Base-by-base conservation (phyloP, 768 basidiomycete genomes). In the Phaffia tasmanica region DNA sequence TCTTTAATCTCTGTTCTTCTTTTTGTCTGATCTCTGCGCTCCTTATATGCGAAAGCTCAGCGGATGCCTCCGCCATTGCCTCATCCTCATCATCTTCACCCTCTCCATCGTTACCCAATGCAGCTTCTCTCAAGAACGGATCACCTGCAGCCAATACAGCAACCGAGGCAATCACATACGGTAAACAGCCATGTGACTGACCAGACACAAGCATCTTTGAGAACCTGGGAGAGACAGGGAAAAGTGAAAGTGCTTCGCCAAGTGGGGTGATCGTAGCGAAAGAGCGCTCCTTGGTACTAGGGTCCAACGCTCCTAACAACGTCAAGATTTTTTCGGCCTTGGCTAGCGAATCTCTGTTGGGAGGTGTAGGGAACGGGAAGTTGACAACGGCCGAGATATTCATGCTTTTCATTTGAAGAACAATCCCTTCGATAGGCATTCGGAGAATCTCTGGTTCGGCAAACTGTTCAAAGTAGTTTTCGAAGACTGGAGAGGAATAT, bases 401-500 rank as follows among this genome's bases (percentile, higher is more conserved):
- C 92, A 99, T 97, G 75, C 85, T 86, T 80, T 99, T 99, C 94
- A 99, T 97, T 76, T 97, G 93, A 42, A 98, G 80, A 11, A 98
- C 88, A 27, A 98, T 86, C 1, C 92, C 93, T 72, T 98, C 95
- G 71, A 98, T 94, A 0, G 95, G 93, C 79, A 89, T 91, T 27
- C 93, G 86, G 54, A 91, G 81, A 64, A 98, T 93, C 76, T 99
- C 95, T 1, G 95, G 95, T 66, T 83, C 79, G 0, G 89, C 82
- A 76, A 94, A 94, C 65, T 84, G 78, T 42, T 88, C 86, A 73
- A 98, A 94, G 76, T 94, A 84, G 73, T 93, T 84, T 74, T 98
- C 95, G 76, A 83, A 98, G 18, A 99, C 81, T 19, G 93, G 89
- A 11, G 90, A 93, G 9, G 94, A 97, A 78, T 94, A 98, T 16